Evolutionary conservation across 2,329 filamentous ascomycete genomes (phyloP), one percentile per base, ranked within the genome.

Genomic region (Diplocarpon rosae): DNA sequence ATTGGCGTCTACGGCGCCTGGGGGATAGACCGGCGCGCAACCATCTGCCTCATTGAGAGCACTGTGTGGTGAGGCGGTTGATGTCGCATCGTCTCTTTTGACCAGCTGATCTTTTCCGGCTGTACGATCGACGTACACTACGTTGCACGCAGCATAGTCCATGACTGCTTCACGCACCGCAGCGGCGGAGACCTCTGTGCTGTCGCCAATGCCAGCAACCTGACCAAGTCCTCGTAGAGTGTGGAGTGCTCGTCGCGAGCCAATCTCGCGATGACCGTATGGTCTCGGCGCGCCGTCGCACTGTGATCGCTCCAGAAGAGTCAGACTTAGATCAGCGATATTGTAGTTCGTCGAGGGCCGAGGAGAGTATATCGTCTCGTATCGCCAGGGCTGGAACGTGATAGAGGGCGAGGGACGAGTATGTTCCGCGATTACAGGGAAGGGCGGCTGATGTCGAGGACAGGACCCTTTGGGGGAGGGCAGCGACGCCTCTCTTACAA

Each of bases 1-100:
- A 59, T 76, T 75, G 30, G 57, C 59, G 37, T 66, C 62, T 15
- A 75, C 61, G 39, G 66, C 63, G 40, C 63, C 62, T 12, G 46
- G 35, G 8, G 13, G 36, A n/a, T 48, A 45, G 10, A 37, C 42
- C n/a, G 45, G 45, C 16, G 49, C 39, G 43, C 45, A 37, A 30
- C 40, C 47, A 4, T 52, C 44, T 7, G 46, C 45, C 42, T 47
- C 38, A 42, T 50, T 46, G 8, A 45, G 35, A 31, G 42, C 35
- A 30, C 49, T 48, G 46, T 48, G 56, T 56, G 36, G 58, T 55
- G 53, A 57, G 52, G 39, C 49, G 47, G 47, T 56, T 45, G 52
- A 52, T 45, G 47, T 59, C 52, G 47, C 44, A 50, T 63, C 59
- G 16, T 57, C 56, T 44, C 57, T 59, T 43, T 53, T 60, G 45